These are phyloP conservation scores for Lasiodiplodia theobromae DNA, from an alignment of 2,329 filamentous ascomycete species.

Conservation along the genomic window DNA sequence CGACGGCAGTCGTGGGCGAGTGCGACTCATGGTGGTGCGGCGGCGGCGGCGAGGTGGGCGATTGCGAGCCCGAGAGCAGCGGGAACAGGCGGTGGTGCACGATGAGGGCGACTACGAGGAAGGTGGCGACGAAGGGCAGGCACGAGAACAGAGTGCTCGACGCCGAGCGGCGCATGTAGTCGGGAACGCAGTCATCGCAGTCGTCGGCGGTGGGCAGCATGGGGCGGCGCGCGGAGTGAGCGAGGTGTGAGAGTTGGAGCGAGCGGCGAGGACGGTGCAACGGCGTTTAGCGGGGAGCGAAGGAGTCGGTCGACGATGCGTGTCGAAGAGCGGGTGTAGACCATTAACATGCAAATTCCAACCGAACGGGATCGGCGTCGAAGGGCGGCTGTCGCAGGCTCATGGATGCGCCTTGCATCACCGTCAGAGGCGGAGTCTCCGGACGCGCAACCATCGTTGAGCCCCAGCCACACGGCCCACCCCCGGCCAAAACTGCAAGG, in stretches of 20 bases:
- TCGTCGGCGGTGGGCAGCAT: constrained; percentile 50
- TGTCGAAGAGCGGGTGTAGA: not conserved
- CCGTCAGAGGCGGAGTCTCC: constrained; percentile 15
- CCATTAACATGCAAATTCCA: not conserved
- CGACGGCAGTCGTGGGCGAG: constrained; percentile 58
- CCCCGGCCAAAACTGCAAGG: constrained; percentile 2
- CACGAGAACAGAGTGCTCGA: constrained; percentile 66
- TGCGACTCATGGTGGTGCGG: constrained; percentile 68
- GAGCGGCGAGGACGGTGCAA: not conserved
- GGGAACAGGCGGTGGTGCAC: constrained; percentile 76
- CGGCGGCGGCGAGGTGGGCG: constrained; percentile 49
- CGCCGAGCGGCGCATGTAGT: constrained; percentile 51
- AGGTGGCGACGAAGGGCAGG: constrained; percentile 74
- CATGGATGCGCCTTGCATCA: constrained; percentile 20
- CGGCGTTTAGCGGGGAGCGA: not conserved
- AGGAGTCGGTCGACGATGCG: not conserved
- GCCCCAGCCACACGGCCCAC: constrained; percentile 14
- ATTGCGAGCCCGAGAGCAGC: constrained; percentile 63
- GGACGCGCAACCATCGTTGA: constrained; percentile 7
- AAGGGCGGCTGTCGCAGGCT: constrained; percentile 19
- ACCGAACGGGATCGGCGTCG: constrained; percentile 7
- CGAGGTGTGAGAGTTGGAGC: not conserved
- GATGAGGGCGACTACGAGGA: constrained; percentile 67
- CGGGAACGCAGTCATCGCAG: constrained; percentile 67
- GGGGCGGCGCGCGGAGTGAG: constrained; percentile 21